phyloP scores from a whole-genome alignment of 1,284 basidiomycete genomes.

The Austroboletus niveus region DNA sequence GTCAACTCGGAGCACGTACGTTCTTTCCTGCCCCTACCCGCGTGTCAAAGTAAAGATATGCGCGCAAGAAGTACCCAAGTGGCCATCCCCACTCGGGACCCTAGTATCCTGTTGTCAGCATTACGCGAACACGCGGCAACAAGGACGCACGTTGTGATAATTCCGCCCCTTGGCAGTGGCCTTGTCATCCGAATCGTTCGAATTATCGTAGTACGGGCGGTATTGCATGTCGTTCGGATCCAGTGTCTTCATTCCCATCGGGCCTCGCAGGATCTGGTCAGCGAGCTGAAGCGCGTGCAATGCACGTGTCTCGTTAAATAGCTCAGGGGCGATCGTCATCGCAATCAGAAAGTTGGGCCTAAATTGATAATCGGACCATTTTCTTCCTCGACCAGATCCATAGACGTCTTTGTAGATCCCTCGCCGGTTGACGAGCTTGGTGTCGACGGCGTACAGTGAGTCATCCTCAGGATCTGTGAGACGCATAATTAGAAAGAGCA shows the following conservation, averaged over 20 bases:
- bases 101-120: constrained; percentile 34
- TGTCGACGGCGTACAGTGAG: constrained; percentile 65
- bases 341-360: constrained; percentile 92
- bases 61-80: constrained; percentile 91
- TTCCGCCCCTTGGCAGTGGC: constrained; percentile 89
- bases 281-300: constrained; percentile 75
- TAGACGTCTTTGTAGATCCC: constrained; percentile 99
- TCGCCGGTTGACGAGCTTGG: constrained; percentile 79
- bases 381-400: constrained; percentile 80
- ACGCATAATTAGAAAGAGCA: constrained; percentile 4
- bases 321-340: constrained; percentile 95
- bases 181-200: constrained; percentile 82
- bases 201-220: constrained; percentile 87
- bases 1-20: constrained; percentile 42
- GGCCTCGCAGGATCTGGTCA: constrained; percentile 74
- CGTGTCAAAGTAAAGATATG: constrained; percentile 85
- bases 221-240: constrained; percentile 86
- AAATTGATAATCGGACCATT: constrained; percentile 97
- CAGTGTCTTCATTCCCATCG: constrained; percentile 92
- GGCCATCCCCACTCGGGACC: constrained; percentile 95
- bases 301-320: constrained; percentile 84
- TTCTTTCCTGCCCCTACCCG: constrained; percentile 57
- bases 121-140: neutral
- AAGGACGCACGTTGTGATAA: constrained; percentile 67
- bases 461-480: constrained; percentile 70